Conservation (phyloP, 495 filamentous ascomycete species). For the Penicillium macrosclerotiorum region DNA sequence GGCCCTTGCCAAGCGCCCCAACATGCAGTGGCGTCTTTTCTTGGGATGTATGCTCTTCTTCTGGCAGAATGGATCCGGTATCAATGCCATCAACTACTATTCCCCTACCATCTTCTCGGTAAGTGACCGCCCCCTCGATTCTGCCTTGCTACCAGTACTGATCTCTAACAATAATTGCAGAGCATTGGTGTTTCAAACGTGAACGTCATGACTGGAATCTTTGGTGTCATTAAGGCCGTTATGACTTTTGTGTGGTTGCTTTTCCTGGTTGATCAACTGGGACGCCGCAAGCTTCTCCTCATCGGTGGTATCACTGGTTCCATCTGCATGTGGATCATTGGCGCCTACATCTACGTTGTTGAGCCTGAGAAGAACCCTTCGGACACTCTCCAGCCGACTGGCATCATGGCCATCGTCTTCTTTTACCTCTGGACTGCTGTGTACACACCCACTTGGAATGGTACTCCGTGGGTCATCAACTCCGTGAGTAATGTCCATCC, state of each 20-base stretch:
- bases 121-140: not conserved
- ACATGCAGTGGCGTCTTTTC: slow-evolving; percentile 62
- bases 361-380: slow-evolving; percentile 44
- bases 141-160: not conserved
- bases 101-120: slow-evolving; percentile 56
- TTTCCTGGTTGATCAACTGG: slow-evolving; percentile 69
- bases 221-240: slow-evolving; percentile 51
- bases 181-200: slow-evolving; percentile 49
- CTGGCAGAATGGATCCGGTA: slow-evolving; percentile 65
- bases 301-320: slow-evolving; percentile 67
- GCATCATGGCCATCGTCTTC: slow-evolving; percentile 70
- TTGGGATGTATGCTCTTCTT: slow-evolving; percentile 66
- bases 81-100: slow-evolving; percentile 71
- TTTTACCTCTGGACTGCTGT: slow-evolving; percentile 77
- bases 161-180: not conserved
- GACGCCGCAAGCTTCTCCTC: slow-evolving; percentile 65
- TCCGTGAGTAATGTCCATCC: slow-evolving; percentile 26
- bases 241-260: slow-evolving; percentile 62
- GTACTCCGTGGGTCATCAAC: slow-evolving; percentile 63
- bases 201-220: slow-evolving; percentile 49
- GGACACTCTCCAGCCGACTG: slow-evolving; percentile 46
- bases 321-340: slow-evolving; percentile 73
- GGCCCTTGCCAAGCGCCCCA: slow-evolving; percentile 42
- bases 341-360: slow-evolving; percentile 61
- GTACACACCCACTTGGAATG: slow-evolving; percentile 74